Evolutionary conservation across 768 basidiomycete genomes (phyloP).

Genomic region (Tricholoma matsutake): DNA sequence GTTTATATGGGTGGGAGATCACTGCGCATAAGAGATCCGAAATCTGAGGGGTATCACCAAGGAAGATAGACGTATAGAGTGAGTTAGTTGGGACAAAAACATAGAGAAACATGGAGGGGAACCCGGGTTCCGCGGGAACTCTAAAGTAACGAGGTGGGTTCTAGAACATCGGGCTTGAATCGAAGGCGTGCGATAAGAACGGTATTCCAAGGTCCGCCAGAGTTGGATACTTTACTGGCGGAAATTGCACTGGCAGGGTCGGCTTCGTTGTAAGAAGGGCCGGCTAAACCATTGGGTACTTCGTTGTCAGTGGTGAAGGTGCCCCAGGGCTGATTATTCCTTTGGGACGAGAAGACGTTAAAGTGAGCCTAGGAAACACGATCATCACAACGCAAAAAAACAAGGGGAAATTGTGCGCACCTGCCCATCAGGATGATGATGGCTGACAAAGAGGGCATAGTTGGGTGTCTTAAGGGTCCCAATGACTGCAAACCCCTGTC

Average conservation of each 20-base stretch:
- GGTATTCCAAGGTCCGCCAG: conserved; percentile 47
- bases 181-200: conserved; percentile 62
- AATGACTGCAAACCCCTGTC: conserved; percentile 40
- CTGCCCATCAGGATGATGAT: conserved; percentile 61
- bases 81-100: background rate
- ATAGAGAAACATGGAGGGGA: background rate
- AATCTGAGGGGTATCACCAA: background rate
- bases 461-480: conserved; percentile 69
- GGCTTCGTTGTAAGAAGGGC: conserved; percentile 47
- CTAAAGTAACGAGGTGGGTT: conserved; percentile 45
- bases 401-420: conserved; percentile 23
- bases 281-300: conserved; percentile 35
- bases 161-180: conserved; percentile 58
- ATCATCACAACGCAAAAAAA: background rate
- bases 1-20: background rate
- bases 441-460: conserved; percentile 75
- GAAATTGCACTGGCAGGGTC: conserved; percentile 32
- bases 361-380: conserved; percentile 51
- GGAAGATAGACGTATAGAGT: background rate
- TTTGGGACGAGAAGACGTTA: conserved; percentile 58
- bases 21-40: background rate
- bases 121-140: background rate
- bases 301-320: conserved; percentile 60
- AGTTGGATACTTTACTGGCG: conserved; percentile 53
- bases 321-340: conserved; percentile 67